Conservation (phyloP, 2,329 filamentous ascomycete species). For the Xylariales sp. region DNA sequence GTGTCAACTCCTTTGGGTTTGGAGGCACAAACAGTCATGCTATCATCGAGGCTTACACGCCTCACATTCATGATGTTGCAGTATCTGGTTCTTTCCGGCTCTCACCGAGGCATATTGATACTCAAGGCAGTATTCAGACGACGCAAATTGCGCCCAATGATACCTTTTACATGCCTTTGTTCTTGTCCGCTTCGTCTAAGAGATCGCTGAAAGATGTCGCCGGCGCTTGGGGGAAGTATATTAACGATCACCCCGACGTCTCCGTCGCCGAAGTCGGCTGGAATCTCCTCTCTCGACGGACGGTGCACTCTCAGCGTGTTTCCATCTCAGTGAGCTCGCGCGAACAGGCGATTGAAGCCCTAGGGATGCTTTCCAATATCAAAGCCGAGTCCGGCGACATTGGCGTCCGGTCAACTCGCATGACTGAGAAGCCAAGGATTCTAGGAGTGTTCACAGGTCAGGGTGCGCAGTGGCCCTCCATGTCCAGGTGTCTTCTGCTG, state of each 20-base stretch:
- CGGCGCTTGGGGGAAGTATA: slow-evolving; percentile 21
- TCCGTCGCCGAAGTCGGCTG: slow-evolving; percentile 22
- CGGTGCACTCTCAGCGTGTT: slow-evolving; percentile 25
- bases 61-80: slow-evolving; percentile 22
- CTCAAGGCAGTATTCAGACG: not conserved
- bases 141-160: not conserved
- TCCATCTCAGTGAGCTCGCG: slow-evolving; percentile 19
- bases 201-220: slow-evolving; percentile 25
- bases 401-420: slow-evolving; percentile 17
- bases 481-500: slow-evolving; percentile 24
- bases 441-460: slow-evolving; percentile 30
- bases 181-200: slow-evolving; percentile 32
- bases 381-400: slow-evolving; percentile 3
- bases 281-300: slow-evolving; percentile 25
- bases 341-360: slow-evolving; percentile 13
- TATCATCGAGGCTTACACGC: slow-evolving; percentile 35
- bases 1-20: slow-evolving; percentile 42
- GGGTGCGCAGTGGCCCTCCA: slow-evolving; percentile 29
- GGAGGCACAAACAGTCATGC: slow-evolving; percentile 39
- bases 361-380: slow-evolving; percentile 19
- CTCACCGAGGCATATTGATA: not conserved
- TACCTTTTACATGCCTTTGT: slow-evolving; percentile 24
- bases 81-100: not conserved
- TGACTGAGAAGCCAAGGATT: slow-evolving; percentile 16
- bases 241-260: slow-evolving; percentile 12